phyloP scores from a whole-genome alignment of 225 moss, liverwort and hornwort species.

The Sphagnum tenellum region DNA sequence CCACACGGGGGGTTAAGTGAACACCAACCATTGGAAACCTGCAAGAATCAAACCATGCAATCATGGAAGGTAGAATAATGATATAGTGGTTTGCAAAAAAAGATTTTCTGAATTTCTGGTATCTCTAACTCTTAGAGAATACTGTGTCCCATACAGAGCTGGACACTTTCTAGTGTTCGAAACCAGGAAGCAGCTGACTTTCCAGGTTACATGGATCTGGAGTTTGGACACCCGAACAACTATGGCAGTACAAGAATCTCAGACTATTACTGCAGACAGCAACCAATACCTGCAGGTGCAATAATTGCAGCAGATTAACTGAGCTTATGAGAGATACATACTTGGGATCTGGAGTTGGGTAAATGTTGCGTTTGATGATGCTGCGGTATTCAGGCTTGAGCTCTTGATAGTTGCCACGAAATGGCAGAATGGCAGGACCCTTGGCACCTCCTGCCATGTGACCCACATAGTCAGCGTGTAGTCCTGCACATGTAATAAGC shows the following conservation, averaged over 20 bases:
- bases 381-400: constrained; percentile 65
- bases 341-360: constrained; percentile 86
- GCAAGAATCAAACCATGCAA: background rate
- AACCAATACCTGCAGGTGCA: too few relatives aligned
- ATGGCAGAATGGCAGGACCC: constrained; percentile 67
- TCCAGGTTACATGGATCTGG: too few relatives aligned
- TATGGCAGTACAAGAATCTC: too few relatives aligned
- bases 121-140: too few relatives aligned
- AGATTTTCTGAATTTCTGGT: too few relatives aligned
- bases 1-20: constrained; percentile 71
- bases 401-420: constrained; percentile 70
- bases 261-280: too few relatives aligned
- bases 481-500: constrained; percentile 68
- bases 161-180: too few relatives aligned
- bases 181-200: too few relatives aligned
- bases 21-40: constrained; percentile 94
- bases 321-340: constrained; percentile 3
- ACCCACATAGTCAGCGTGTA: constrained; percentile 72
- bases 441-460: constrained; percentile 67
- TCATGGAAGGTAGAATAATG: background rate
- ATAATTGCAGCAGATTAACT: too few relatives aligned
- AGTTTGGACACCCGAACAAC: too few relatives aligned
- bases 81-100: background rate
- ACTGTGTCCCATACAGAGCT: too few relatives aligned
- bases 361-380: constrained; percentile 70